Evolutionary conservation across 1,284 basidiomycete species (phyloP).

Genomic region (Trametes polyzona): DNA sequence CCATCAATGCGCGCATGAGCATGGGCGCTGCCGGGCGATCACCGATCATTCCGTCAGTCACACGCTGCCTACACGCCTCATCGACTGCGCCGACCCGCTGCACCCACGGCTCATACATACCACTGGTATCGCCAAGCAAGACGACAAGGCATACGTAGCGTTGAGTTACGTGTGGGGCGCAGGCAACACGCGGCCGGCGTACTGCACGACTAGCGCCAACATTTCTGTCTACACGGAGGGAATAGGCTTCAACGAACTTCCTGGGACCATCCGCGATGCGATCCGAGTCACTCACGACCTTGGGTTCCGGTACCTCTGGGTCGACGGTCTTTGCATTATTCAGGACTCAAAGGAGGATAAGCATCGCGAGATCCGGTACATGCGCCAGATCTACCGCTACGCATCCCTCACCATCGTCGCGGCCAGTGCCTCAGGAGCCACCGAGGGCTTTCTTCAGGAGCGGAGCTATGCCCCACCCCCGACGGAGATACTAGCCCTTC

Average conservation of each 20-base stretch:
- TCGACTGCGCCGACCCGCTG: slow-evolving; percentile 11
- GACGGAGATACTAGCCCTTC: neutral
- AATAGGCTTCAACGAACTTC: neutral
- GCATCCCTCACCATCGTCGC: slow-evolving; percentile 5
- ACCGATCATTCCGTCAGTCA: too few relatives aligned
- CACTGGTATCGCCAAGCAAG: neutral
- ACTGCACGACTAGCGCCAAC: neutral
- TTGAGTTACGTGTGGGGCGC: slow-evolving; percentile 23
- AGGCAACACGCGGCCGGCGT: slow-evolving; percentile 2
- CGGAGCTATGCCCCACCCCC: neutral
- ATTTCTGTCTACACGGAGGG: neutral
- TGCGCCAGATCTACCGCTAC: slow-evolving; percentile 1
- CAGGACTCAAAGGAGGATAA: slow-evolving; percentile 6
- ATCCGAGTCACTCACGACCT: neutral
- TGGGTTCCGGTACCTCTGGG: slow-evolving; percentile 2
- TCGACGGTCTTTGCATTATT: slow-evolving; percentile 3
- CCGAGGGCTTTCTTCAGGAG: neutral
- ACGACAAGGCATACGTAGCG: slow-evolving; percentile 5
- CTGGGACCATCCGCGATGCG: slow-evolving; percentile 4
- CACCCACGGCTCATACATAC: neutral
- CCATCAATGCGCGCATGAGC: too few relatives aligned
- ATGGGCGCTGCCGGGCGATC: neutral
- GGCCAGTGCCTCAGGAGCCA: neutral
- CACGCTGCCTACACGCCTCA: slow-evolving; percentile 14
- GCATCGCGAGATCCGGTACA: neutral